Evolutionary conservation across 352 stramenopile genomes (phyloP).

Genomic region (Blastocystis sp.): DNA sequence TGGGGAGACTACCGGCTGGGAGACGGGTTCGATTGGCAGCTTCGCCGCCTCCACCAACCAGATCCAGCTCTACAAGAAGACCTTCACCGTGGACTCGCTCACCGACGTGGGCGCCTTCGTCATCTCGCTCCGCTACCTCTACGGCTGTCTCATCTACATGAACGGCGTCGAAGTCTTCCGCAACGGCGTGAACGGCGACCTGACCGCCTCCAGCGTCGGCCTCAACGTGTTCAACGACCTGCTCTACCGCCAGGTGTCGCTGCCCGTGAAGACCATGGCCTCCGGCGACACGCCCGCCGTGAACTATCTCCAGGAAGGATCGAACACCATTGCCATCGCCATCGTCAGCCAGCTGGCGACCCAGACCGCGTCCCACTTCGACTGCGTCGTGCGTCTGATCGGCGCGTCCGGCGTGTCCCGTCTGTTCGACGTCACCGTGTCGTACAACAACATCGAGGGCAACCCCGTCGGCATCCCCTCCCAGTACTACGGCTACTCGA

Average conservation of each 20-base stretch:
- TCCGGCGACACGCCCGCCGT: background rate
- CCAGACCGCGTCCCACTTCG: background rate
- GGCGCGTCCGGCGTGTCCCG: background rate
- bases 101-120: background rate
- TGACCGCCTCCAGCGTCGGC: background rate
- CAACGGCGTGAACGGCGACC: constrained; percentile 26
- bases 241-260: background rate
- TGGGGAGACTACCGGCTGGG: background rate
- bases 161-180: constrained; percentile 47
- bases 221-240: background rate
- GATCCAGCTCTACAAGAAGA: constrained; percentile 47
- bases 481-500: constrained; percentile 1
- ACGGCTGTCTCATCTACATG: constrained; percentile 24
- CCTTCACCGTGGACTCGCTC: constrained; percentile 7
- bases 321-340: constrained; percentile 9
- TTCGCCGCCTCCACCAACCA: background rate
- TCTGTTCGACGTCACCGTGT: constrained; percentile 14
- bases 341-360: background rate
- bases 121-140: constrained; percentile 27
- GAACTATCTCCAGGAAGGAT: background rate
- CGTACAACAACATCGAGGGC: constrained; percentile 8
- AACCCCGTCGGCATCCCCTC: background rate
- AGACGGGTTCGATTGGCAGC: background rate
- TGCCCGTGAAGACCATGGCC: constrained; percentile 2
- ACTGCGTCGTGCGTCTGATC: constrained; percentile 18